Percentiles rank a stretch among this genome's conserved stretches.
phyloP scores from a whole-genome alignment of 1,284 basidiomycete species.

The Boletus mariae region DNA sequence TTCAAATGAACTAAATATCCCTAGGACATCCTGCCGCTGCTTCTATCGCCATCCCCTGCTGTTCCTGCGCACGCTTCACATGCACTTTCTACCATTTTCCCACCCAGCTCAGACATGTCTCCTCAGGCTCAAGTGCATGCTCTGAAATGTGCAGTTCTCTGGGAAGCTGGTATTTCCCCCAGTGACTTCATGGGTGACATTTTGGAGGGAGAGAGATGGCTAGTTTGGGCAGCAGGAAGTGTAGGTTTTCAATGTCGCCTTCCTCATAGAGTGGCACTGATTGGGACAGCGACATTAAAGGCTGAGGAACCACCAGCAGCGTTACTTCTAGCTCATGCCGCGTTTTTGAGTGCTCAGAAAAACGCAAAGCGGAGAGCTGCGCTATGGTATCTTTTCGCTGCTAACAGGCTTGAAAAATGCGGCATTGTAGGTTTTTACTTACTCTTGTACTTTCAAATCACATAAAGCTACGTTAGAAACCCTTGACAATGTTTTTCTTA shows the following conservation, averaged over 20 bases:
- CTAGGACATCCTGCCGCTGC: constrained; percentile 70
- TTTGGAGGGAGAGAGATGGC: constrained; percentile 75
- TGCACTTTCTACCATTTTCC: constrained; percentile 48
- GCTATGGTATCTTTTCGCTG: constrained; percentile 72
- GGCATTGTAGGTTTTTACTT: constrained; percentile 58
- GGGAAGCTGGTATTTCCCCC: constrained; percentile 63
- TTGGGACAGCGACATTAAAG: constrained; percentile 40
- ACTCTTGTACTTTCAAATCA: constrained; percentile 2
- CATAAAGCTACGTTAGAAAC: constrained; percentile 52
- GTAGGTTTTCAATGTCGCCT: constrained; percentile 40
- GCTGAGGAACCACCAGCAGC: constrained; percentile 77
- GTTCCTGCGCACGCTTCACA: constrained; percentile 57
- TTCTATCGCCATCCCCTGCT: constrained; percentile 62
- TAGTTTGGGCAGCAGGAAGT: constrained; percentile 75
- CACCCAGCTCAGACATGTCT: constrained; percentile 45
- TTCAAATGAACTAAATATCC: constrained; percentile 11
- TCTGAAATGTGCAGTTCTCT: constrained; percentile 64
- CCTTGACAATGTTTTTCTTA: constrained; percentile 75
- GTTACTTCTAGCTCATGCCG: constrained; percentile 71
- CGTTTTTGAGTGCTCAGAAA: constrained; percentile 60
- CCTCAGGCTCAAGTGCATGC: constrained; percentile 62
- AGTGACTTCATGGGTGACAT: constrained; percentile 52
- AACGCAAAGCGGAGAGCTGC: constrained; percentile 58
- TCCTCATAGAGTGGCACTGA: constrained; percentile 17
- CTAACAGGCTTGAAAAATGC: constrained; percentile 71